Evolutionary conservation across 2,329 filamentous ascomycete genomes (phyloP).

Genomic region (Claviceps maximensis): DNA sequence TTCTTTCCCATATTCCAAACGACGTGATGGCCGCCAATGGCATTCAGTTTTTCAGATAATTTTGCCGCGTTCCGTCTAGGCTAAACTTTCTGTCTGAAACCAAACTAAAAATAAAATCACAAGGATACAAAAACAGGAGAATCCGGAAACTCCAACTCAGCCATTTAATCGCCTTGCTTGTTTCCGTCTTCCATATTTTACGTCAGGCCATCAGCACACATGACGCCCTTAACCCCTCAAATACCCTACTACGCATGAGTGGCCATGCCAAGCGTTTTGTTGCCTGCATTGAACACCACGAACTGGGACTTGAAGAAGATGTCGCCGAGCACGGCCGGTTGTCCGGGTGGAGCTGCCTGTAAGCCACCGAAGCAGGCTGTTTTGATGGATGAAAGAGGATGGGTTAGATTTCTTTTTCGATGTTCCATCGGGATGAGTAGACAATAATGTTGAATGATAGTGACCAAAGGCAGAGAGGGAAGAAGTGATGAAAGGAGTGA

Average conservation of each 20-base stretch:
- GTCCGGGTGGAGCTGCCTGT: conserved; percentile 39
- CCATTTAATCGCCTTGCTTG: no score
- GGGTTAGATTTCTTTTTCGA: not conserved
- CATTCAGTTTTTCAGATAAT: no score
- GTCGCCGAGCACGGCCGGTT: conserved; percentile 49
- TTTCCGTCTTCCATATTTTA: not conserved
- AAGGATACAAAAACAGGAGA: no score
- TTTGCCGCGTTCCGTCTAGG: no score
- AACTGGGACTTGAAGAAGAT: conserved; percentile 50
- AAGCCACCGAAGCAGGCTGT: conserved; percentile 54
- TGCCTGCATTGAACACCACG: conserved; percentile 42
- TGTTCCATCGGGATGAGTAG: not conserved
- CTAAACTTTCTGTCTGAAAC: no score
- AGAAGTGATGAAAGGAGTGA: no score
- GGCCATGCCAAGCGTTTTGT: conserved; percentile 40
- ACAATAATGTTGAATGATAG: not conserved
- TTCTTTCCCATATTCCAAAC: no score
- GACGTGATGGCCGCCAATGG: no score
- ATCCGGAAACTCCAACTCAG: no score
- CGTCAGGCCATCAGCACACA: not conserved
- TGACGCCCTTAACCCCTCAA: not conserved
- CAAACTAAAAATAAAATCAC: no score
- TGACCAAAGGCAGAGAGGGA: not conserved
- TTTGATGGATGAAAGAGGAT: not conserved
- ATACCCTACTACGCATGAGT: conserved; percentile 8